Evolutionary conservation across 495 filamentous ascomycete genomes (phyloP), one percentile per base, ranked within the genome.

Genomic region (Peziza echinospora): DNA sequence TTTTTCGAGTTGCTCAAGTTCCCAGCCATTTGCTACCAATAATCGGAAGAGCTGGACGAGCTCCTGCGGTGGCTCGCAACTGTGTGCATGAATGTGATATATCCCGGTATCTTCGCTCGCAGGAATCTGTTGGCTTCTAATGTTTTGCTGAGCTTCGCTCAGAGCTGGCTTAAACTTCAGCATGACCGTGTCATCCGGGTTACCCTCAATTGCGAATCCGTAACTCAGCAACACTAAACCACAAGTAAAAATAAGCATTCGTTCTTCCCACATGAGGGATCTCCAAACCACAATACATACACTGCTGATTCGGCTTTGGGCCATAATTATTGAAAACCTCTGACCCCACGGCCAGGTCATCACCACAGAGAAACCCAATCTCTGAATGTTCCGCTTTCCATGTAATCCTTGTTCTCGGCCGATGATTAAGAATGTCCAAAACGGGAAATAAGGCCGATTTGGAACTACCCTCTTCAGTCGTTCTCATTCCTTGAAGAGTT

Each of bases 301-400:
- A 55, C 53, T 80, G 74, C 52, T 75, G 76, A 48, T 82, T 82
- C 44, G 71, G 66, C 43, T 78, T 75, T 3, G 75, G 69, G 0
- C 71, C 76, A 49, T 82, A 82, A 54, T 82, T 82, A 53, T 82
- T 82, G 21, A 64, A 69, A 17, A 80, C 66, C 53, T 80, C 71
- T 9, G 65, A 51, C 2, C 71, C 72, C 8, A 64, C 56, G 5
- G 54, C 23, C n/a, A 72, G 53, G 7, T 60, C 30, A 17, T 74
- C 67, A 21, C 69, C 54, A 7, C 69, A 59, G 21, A 68, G 54
- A 47, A 78, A 65, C 21, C 55, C 63, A 43, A 76, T 66, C 28
- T 63, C 57, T 21, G 63, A 53, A 0, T 54, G 51, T 0, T 65
- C 67, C 30, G 73, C 71, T 11, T 67, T 61, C 77, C 77, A 80